A percentile compares a stretch with the other conserved stretches of the same genome.
phyloP scores from a whole-genome alignment of 2,329 filamentous ascomycete species.

The Neofusicoccum cordaticola region DNA sequence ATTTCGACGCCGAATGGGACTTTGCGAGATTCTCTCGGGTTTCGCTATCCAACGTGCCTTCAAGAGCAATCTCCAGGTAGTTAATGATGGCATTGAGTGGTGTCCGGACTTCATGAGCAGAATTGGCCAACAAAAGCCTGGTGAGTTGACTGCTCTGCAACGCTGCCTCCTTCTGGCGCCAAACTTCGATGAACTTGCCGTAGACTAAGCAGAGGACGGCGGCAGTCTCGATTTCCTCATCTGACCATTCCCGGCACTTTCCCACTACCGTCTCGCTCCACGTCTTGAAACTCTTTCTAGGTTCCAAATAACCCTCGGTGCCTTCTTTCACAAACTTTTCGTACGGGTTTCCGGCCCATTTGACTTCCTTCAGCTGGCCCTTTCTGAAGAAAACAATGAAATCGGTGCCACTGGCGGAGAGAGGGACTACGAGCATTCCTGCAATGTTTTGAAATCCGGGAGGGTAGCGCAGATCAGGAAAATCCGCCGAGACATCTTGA shows the following conservation, averaged over 20 bases:
- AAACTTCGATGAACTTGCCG: constrained; percentile 86
- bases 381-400: constrained; percentile 92
- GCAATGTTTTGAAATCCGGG: constrained; percentile 78
- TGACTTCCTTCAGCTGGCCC: constrained; percentile 71
- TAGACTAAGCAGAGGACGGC: constrained; percentile 86
- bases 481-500: constrained; percentile 72
- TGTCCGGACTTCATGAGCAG: constrained; percentile 86
- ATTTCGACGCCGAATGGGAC: constrained; percentile 89
- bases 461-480: constrained; percentile 74
- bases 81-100: constrained; percentile 93
- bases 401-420: constrained; percentile 72
- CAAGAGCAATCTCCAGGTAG: constrained; percentile 85
- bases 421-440: constrained; percentile 75
- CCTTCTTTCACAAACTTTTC: constrained; percentile 73
- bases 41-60: constrained; percentile 74
- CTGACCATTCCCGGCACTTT: constrained; percentile 82
- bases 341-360: constrained; percentile 85
- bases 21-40: constrained; percentile 79
- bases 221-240: constrained; percentile 85
- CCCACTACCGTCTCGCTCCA: constrained; percentile 81
- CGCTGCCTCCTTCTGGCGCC: constrained; percentile 84
- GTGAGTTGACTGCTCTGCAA: constrained; percentile 80
- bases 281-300: constrained; percentile 72
- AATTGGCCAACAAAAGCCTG: constrained; percentile 75
- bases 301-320: constrained; percentile 72